Conservation (phyloP, 1,284 basidiomycete species). For the Malassezia sp. region DNA sequence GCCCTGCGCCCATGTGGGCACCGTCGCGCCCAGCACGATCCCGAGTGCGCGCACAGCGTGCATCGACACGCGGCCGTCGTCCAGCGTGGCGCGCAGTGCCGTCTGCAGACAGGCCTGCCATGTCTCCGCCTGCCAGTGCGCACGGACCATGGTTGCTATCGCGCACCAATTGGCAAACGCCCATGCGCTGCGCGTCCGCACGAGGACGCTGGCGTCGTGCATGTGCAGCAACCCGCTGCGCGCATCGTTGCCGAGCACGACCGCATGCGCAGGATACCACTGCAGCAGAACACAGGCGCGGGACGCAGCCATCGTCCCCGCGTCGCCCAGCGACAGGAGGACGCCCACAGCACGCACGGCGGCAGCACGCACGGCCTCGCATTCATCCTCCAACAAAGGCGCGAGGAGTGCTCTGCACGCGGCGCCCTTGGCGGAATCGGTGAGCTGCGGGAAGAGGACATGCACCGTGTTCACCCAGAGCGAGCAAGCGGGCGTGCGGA, state of each 20-base stretch:
- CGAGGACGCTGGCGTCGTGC: background rate
- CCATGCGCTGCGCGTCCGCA: constrained; percentile 10
- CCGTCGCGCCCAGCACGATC: constrained; percentile 1
- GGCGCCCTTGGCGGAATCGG: too few relatives aligned
- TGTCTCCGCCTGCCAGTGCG: too few relatives aligned
- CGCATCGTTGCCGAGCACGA: background rate
- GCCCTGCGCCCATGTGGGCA: too few relatives aligned
- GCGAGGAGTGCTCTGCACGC: too few relatives aligned
- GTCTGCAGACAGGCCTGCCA: too few relatives aligned
- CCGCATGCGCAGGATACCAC: background rate
- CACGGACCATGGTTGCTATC: background rate
- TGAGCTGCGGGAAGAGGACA: too few relatives aligned
- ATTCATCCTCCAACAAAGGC: too few relatives aligned
- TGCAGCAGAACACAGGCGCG: background rate
- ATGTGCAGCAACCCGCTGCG: constrained; percentile 1
- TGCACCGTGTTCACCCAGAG: too few relatives aligned
- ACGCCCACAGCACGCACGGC: constrained; percentile 9
- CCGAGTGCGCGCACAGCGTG: constrained; percentile 10
- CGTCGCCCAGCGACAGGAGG: background rate
- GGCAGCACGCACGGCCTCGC: constrained; percentile 3
- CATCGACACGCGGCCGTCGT: constrained; percentile 9
- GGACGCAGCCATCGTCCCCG: background rate
- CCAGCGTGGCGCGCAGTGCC: background rate
- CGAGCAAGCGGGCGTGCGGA: too few relatives aligned
- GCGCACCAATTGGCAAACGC: constrained; percentile 10